phyloP scores from a whole-genome alignment of 1,139 yeast species.

The Yamadazyma dendronema region DNA sequence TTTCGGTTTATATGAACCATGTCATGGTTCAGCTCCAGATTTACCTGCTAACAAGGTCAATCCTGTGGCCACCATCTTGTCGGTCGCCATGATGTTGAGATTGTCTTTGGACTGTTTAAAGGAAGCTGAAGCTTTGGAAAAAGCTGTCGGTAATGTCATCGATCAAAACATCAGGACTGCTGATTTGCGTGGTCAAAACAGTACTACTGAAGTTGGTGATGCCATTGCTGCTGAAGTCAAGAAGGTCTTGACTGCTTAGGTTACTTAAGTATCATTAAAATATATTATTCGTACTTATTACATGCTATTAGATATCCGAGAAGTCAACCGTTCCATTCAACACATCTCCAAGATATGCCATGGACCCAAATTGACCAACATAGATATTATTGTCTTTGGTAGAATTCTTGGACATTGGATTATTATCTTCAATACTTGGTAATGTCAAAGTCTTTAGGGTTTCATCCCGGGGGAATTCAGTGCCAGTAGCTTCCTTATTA shows the following conservation, averaged over 20 bases:
- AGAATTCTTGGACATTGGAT: no score
- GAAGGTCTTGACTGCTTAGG: slow-evolving; percentile 41
- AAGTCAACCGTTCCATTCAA: slow-evolving; percentile 29
- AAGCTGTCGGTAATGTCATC: slow-evolving; percentile 79
- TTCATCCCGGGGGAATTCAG: slow-evolving; percentile 5
- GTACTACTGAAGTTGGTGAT: slow-evolving; percentile 90
- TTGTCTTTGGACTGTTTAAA: slow-evolving; percentile 76
- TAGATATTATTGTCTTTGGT: slow-evolving; percentile 9
- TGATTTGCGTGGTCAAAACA: slow-evolving; percentile 77
- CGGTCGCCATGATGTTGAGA: slow-evolving; percentile 96
- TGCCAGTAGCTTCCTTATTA: slow-evolving; percentile 2
- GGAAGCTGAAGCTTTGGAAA: slow-evolving; percentile 87
- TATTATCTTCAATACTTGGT: not conserved
- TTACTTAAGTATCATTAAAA: not conserved
- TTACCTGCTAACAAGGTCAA: slow-evolving; percentile 83
- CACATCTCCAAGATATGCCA: slow-evolving; percentile 34
- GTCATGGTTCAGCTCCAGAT: slow-evolving; percentile 99
- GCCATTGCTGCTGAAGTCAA: slow-evolving; percentile 77
- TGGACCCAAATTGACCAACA: slow-evolving; percentile 26
- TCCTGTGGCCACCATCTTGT: slow-evolving; percentile 91
- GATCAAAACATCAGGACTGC: slow-evolving; percentile 87
- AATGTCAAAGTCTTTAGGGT: slow-evolving; percentile 4
- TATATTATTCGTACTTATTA: not conserved
- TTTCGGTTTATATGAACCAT: slow-evolving; percentile 95
- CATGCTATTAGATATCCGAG: slow-evolving; percentile 6